Base-by-base conservation (phyloP, 331 rosid genomes). In the Saraca asoca region DNA sequence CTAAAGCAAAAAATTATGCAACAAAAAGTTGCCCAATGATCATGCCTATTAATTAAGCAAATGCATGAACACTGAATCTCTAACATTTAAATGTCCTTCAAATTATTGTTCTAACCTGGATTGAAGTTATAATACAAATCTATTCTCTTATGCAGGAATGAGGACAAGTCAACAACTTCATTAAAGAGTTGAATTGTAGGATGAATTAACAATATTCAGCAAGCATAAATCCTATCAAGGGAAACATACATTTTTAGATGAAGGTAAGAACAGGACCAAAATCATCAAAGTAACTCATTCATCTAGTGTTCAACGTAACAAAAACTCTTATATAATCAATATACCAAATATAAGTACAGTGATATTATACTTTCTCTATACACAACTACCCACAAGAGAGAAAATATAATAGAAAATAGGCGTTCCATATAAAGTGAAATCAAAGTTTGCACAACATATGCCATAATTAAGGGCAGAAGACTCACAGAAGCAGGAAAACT, bases 401-500 rank as follows among this genome's bases (percentile, higher is more conserved):
- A n/a, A 43, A 52, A 16, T 41, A 0, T 31, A 43, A 20, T 35
- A 62, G 29, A 53, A 13, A 45, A 37, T 41, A 74, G 35, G 17
- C 18, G 29, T 41, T 15, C 3, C 5, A 12, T 50, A 48, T 20
- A 19, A 51, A 41, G 33, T 48, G 6, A 15, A 31, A 63, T 12
- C 13, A 72, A n/a, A n/a, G n/a, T n/a, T n/a, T n/a, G n/a, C n/a
- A n/a, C n/a, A n/a, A n/a, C n/a, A n/a, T n/a, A n/a, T n/a, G n/a
- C n/a, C n/a, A n/a, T n/a, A n/a, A n/a, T n/a, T n/a, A n/a, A n/a
- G 46, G 34, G 14, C 4, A 35, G 38, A 20, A 15, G 63, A 76
- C 86, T 82, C 69, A 87, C 95, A 70, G 81, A 58, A 70, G 69
- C 18, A 31, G 81, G 50, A 50, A 65, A 11, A 61, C 46, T 75